Evolutionary conservation across 768 basidiomycete species (phyloP), one percentile per base, ranked within the genome.

Genomic region (Lentinula edodes): DNA sequence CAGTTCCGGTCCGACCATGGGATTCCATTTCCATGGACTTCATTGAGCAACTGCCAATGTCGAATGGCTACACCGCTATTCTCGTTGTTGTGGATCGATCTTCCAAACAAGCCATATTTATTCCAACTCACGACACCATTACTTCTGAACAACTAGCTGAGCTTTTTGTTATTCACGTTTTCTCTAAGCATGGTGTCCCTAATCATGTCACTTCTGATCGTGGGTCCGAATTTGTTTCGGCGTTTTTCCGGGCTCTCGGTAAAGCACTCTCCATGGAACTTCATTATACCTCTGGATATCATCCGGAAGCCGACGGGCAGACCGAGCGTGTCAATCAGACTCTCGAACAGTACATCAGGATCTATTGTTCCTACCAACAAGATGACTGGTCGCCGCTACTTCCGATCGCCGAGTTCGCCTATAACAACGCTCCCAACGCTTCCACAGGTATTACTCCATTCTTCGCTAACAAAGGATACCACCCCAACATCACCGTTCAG

Each of bases 401-500:
- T 0, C 65, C 67, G 15, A 62, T 66, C 13, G 66, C 71, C 0
- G 69, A 73, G 41, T 73, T 73, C 52, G 65, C 69, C 4, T 72
- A 68, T 63, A 73, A 73, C 61, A 69, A 70, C 45, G 45, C 68
- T 23, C 58, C 63, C 6, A 65, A 67, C 38, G 45, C 69, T 0
- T 64, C 70, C 4, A 73, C 70, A 28, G 61, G 66, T 2, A 52
- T 67, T n/a, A 64, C 70, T 34, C 71, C 68, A 0, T 72, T 73
- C 64, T 71, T 66, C n/a, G 63, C 68, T 0, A 71, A 72, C 60
- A 66, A 70, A 46, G 69, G 72, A 16, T 72, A 66, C 32, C 60
- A 72, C 54, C 70, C 70, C 0, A 59, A 61, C 9, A 41, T 69
- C 23, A 28, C 66, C 0, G 50, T 69, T n/a, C 55, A 66, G 32